Percentiles rank a stretch among this genome's conserved stretches.
Conservation (phyloP, 306 rosid species). For the Geum urbanum region DNA sequence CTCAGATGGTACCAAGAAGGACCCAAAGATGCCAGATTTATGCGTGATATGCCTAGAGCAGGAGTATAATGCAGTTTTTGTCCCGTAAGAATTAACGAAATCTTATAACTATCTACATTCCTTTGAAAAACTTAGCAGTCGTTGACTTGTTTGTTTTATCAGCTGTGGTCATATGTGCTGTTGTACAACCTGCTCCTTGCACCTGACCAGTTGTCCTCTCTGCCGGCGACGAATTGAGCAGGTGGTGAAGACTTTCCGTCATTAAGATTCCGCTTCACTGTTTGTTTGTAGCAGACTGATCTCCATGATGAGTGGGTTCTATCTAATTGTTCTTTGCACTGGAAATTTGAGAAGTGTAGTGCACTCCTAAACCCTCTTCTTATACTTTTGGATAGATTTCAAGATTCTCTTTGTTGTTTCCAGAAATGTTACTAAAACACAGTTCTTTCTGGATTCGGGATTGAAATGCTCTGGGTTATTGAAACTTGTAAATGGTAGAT, state of each 20-base stretch:
- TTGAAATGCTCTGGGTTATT: constrained; percentile 19
- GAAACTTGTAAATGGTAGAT: constrained; percentile 34
- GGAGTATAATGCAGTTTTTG: constrained; percentile 91
- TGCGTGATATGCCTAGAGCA: constrained; percentile 98
- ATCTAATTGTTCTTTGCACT: background rate
- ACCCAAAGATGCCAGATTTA: constrained; percentile 71
- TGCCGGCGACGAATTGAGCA: constrained; percentile 84
- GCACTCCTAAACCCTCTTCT: background rate
- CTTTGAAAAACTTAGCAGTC: background rate
- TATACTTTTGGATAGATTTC: background rate
- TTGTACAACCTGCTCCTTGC: constrained; percentile 78
- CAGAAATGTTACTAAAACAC: constrained; percentile 3
- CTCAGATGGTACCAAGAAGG: constrained; percentile 57
- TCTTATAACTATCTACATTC: background rate
- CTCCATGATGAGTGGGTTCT: background rate
- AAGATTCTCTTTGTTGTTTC: background rate
- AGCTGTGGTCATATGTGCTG: constrained; percentile 99
- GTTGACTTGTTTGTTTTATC: constrained; percentile 28
- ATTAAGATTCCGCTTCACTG: constrained; percentile 39
- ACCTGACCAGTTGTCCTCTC: constrained; percentile 84
- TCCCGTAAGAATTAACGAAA: constrained; percentile 59
- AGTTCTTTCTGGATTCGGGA: constrained; percentile 1
- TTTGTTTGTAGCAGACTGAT: too few species aligned
- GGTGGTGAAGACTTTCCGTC: constrained; percentile 88
- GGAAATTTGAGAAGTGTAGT: background rate